Base-by-base conservation (phyloP, 139 green algal genomes). In the Chlamydomonas incerta region DNA sequence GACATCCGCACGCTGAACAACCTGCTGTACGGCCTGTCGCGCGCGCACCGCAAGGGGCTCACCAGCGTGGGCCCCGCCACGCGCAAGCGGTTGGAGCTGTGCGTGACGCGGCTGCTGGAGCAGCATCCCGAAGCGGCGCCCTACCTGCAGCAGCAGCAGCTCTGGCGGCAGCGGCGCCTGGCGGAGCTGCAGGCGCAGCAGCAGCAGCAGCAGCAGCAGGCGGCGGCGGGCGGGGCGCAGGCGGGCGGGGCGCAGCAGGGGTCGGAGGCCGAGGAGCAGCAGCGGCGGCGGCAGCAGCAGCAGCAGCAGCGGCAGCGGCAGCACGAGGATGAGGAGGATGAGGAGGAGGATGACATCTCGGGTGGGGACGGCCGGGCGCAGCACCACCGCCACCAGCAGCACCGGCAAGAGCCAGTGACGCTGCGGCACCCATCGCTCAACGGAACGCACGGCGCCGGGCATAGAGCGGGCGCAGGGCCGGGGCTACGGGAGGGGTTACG, bases 11-110 rank as follows among this genome's bases (percentile, higher is more conserved):
- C 65, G 13, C 65, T 85, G 21, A 85, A 85, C 63, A 68, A 85
- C 60, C 33, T 85, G 46, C 66, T 85, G 37, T 85, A 58, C 46
- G 79, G 79, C 47, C 33, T 85, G 13, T 75, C 65, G 13, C 79
- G 79, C 11, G 65, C 79, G 4, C 46, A 31, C n/a, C 79, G 67
- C 11, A 37, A 66, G 26, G 46, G 79, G 6, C 47, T 85, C 14
- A 68, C 29, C 3, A 31, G 60, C 23, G 29, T 76, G 23, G 79
- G 65, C 20, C 66, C 65, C 23, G 9, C 29, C 28, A 72, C 79
- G 9, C 66, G 63, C n/a, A 31, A 17, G 11, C n/a, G 71, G 15
- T 46, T 83, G 29, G 63, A 21, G 18, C 34, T 34, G 15, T 83
- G 46, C 77, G 77, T 83, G 11, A 46, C n/a, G 6, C 63, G 46